Evolutionary conservation across 2,329 filamentous ascomycete species (phyloP), one percentile per base, ranked within the genome.

Genomic region (Penicillium thymicola): DNA sequence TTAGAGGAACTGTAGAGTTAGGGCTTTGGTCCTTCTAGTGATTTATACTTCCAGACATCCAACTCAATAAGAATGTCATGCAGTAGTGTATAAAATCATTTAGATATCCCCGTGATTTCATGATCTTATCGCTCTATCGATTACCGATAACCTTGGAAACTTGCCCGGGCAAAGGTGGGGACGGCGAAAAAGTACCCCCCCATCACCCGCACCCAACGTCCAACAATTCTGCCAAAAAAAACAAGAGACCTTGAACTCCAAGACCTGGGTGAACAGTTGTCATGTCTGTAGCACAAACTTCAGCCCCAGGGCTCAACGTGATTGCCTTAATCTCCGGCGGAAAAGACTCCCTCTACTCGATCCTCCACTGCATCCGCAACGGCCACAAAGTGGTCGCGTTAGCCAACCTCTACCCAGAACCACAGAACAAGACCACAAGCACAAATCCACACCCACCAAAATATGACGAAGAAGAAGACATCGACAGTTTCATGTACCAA

Each of bases 401-500:
- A 46, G 94, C 90, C 48, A 99, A 99, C 74, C 80, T 99, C 54
- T 83, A 92, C 70, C 93, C 91, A 49, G 77, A 68, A 14, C 27
- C 58, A 40, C 47, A 44, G 51, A 7, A 34, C 21, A 51, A n/a
- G 6, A 5, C 47, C 25, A n/a, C 30, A 25, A 49, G 2, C 27
- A 21, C 47, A 41, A 51, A 18, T 16, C 41, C 51, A 9, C 50
- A 48, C 23, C 23, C 11, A 36, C 40, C 36, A 49, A 45, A 43
- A 55, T 3, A 65, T 45, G 64, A 59, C 11, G 71, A 79, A 45
- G 72, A 68, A 60, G 76, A 82, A 54, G 90, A 97, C 72, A 82
- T 96, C 66, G 91, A 99, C 75, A 97, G 92, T 78, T 97, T 94
- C 85, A 99, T 99, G 94, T 99, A 97, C 79, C 94, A 99, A 79